A percentile compares a stretch with the other conserved stretches of the same genome.
phyloP scores from a whole-genome alignment of 768 basidiomycete genomes.

The Psilocybe tampanensis region DNA sequence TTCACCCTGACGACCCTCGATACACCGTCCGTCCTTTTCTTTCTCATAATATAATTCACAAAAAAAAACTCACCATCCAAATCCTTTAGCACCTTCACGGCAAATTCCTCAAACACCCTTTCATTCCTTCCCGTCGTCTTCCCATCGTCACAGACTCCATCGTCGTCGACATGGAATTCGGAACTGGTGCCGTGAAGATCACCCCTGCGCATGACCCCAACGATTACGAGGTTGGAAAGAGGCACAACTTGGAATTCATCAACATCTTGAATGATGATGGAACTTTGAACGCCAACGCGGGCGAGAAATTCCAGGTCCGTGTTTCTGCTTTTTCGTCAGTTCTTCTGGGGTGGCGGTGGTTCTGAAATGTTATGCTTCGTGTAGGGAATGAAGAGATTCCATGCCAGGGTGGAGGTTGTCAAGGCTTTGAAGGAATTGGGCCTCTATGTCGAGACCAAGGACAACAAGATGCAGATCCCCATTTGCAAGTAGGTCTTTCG shows the following conservation, averaged over 20 bases:
- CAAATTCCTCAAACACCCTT: constrained; percentile 89
- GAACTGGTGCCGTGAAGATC: constrained; percentile 98
- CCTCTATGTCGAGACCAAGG: constrained; percentile 87
- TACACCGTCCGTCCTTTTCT: constrained; percentile 59
- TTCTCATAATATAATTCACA: not conserved
- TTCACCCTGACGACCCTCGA: constrained; percentile 90
- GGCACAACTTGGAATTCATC: constrained; percentile 90
- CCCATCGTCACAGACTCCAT: constrained; percentile 88
- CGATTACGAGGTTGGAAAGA: constrained; percentile 91
- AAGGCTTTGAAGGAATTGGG: constrained; percentile 83
- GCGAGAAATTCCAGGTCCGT: constrained; percentile 56
- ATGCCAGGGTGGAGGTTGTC: constrained; percentile 82
- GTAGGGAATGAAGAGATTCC: constrained; percentile 97
- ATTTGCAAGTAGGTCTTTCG: constrained; percentile 69
- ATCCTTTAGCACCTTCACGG: constrained; percentile 82
- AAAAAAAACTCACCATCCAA: not conserved
- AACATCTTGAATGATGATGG: constrained; percentile 97
- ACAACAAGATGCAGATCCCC: constrained; percentile 97
- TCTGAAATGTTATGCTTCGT: not conserved
- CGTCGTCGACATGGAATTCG: constrained; percentile 93
- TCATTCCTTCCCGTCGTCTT: constrained; percentile 74
- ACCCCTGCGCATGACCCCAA: constrained; percentile 98
- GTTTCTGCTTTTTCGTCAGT: no score
- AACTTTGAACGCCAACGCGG: constrained; percentile 90
- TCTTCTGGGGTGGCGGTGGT: not conserved